Base-by-base conservation (phyloP, 352 stramenopile species). In the Pythium vanterpoolii region DNA sequence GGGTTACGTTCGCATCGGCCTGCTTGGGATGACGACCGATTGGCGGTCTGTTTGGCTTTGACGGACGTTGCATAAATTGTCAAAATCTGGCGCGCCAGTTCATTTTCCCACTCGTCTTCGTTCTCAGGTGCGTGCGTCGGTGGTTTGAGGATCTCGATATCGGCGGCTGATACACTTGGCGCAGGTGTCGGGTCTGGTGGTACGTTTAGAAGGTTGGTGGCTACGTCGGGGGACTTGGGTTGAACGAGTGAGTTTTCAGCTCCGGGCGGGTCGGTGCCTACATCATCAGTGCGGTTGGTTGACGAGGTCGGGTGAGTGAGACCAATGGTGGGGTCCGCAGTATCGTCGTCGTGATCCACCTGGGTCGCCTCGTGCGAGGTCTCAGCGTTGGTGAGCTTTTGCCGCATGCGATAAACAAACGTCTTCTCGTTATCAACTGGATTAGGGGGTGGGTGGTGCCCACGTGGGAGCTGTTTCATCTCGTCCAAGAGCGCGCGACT, bases 81-180 rank as follows among this genome's bases (percentile, higher is more conserved):
- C 28, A 97, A 62, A 49, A 96, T 97, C 52, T 96, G 87, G 5
- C 86, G 83, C 3, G 89, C 89, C 19, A 97, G 71, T 56, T 96
- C 85, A 52, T 97, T 96, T 60, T 97, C 89, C 89, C 89, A 96
- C 53, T 87, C 77, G n/a, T 80, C 69, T 26, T 89, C 79, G 19
- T 87, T 87, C 31, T 83, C 72, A 33, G 77, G 79, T 21, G 67
- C 56, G 60, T 76, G 69, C 18, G 71, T 57, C 5, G 77, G 76
- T 40, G 76, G 79, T 8, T 72, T 60, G 3, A 91, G 68, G 11
- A 91, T 65, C 4, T 87, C 80, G 8, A 84, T 72, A 14, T 90
- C 72, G 27, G 36, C 34, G 36, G 48, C 43, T 9, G 43, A 24
- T 1, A 31, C 49, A 27, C 5, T 13, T 19, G 14, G 43, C 7